Base-by-base conservation (phyloP, 2,329 filamentous ascomycete species). In the Penicillium sp. region DNA sequence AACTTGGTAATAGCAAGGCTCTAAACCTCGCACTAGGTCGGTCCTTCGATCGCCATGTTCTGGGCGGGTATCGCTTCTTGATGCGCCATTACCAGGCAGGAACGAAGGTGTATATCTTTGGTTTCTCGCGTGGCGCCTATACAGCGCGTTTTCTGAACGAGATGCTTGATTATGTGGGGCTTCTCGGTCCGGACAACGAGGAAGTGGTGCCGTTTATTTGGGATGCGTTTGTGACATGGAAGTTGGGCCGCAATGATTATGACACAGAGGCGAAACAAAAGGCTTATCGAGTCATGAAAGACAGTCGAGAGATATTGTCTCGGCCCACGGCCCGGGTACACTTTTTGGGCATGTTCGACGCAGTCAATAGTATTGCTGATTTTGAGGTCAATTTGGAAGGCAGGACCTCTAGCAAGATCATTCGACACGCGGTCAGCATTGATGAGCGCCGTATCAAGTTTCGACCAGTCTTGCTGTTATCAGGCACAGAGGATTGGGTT, bases 151-250 rank as follows among this genome's bases (percentile, higher is more conserved):
- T 89, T 64, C 72, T 89, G 1, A 88, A 89, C 0, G 89, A 92
- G 66, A 91, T 91, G 89, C 78, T 92, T 8, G 88, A 92, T 64
- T 85, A 89, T 61, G 84, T 92, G 47, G 89, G 90, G 0, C 77
- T 93, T 0, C 76, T 93, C 8, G 86, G 84, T 2, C 85, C 88
- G 45, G 88, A 89, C 5, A 93, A 93, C 63, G 87, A 93, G 67
- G 89, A 92, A 62, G 88, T 92, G 85, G 84, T 90, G 43, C 78
- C 81, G 7, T 92, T 93, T 68, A 89, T 88, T 0, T 92, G 89
- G 88, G 90, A 68, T 46, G 63, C 65, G 13, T 70, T 69, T 53
- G 52, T 63, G 18, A 59, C 63, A 35, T 70, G 68, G 68, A 62
- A 68, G 39, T 32, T 49, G 16, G 11, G 26, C 7, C 49, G 50